Evolutionary conservation across 139 green algal species (phyloP).

Genomic region (Eudorina sp.): DNA sequence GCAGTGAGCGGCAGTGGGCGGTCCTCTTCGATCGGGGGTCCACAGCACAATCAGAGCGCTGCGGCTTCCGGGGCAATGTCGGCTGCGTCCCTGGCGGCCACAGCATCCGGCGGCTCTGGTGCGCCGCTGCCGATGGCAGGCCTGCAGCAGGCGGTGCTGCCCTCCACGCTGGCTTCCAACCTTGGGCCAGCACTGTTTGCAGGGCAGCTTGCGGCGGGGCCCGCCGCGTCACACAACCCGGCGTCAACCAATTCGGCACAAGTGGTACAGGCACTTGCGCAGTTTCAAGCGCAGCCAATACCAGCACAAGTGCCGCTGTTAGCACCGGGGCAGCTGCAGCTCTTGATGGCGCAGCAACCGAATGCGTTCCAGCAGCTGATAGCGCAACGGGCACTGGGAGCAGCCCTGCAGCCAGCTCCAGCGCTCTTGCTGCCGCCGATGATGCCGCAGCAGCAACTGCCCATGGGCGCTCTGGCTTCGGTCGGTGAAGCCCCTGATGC

Average conservation of each 20-base stretch:
- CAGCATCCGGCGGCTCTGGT: not conserved
- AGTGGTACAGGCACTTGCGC: constrained; percentile 1
- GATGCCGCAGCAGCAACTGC: not conserved
- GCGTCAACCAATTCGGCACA: not conserved
- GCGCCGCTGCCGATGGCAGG: not conserved
- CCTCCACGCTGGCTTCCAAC: not conserved
- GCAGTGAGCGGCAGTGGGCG: not conserved
- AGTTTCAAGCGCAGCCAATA: not conserved
- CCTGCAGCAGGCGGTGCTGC: not conserved
- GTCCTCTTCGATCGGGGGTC: not conserved
- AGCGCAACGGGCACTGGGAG: constrained; percentile 1
- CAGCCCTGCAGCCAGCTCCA: not conserved
- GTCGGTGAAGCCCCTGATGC: not conserved
- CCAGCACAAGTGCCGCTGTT: not conserved
- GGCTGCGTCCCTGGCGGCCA: not conserved
- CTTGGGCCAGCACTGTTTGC: not conserved
- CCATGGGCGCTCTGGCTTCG: not conserved
- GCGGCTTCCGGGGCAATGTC: not conserved
- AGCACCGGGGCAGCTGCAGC: constrained; percentile 14
- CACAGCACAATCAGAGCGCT: not conserved
- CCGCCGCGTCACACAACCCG: not conserved
- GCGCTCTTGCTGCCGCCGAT: not conserved
- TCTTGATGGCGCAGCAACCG: constrained; percentile 13
- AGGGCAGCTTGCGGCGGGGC: not conserved
- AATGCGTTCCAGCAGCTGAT: not conserved